phyloP scores from a whole-genome alignment of 2,329 filamentous ascomycete species.

The Aspergillus bombycis region DNA sequence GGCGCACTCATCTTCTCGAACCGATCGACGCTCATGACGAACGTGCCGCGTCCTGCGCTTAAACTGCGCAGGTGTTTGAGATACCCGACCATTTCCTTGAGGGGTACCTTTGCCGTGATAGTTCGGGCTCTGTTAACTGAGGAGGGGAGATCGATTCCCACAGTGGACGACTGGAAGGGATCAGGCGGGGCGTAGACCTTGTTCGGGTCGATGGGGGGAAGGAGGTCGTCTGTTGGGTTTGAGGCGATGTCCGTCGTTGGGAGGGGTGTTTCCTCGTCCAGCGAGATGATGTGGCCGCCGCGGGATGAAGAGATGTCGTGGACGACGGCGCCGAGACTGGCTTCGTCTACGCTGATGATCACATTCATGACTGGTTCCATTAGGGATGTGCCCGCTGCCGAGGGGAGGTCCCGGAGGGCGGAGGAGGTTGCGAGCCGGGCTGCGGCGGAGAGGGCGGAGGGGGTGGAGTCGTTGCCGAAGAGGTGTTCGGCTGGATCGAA shows the following conservation, averaged over 20 bases:
- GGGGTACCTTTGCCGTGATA: slow-evolving; percentile 83
- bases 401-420: slow-evolving; percentile 62
- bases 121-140: slow-evolving; percentile 55
- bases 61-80: slow-evolving; percentile 84
- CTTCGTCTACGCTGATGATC: slow-evolving; percentile 82
- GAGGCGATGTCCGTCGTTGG: slow-evolving; percentile 31
- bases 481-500: slow-evolving; percentile 68
- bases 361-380: slow-evolving; percentile 95
- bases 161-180: slow-evolving; percentile 61
- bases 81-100: slow-evolving; percentile 97
- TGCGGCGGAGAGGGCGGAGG: slow-evolving; percentile 69
- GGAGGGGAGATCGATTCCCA: slow-evolving; percentile 29
- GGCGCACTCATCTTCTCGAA: slow-evolving; percentile 69
- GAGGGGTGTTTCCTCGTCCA: slow-evolving; percentile 55
- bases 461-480: slow-evolving; percentile 67
- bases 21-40: slow-evolving; percentile 73
- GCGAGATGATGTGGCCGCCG: slow-evolving; percentile 73
- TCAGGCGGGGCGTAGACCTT: slow-evolving; percentile 87
- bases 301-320: slow-evolving; percentile 77
- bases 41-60: slow-evolving; percentile 80
- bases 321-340: slow-evolving; percentile 76
- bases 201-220: slow-evolving; percentile 64
- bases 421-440: slow-evolving; percentile 69
- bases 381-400: slow-evolving; percentile 61
- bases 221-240: slow-evolving; percentile 30